These are phyloP conservation scores for Acacia melanoxylon DNA, from an alignment of 306 rosid genomes.

Conservation along the genomic window DNA sequence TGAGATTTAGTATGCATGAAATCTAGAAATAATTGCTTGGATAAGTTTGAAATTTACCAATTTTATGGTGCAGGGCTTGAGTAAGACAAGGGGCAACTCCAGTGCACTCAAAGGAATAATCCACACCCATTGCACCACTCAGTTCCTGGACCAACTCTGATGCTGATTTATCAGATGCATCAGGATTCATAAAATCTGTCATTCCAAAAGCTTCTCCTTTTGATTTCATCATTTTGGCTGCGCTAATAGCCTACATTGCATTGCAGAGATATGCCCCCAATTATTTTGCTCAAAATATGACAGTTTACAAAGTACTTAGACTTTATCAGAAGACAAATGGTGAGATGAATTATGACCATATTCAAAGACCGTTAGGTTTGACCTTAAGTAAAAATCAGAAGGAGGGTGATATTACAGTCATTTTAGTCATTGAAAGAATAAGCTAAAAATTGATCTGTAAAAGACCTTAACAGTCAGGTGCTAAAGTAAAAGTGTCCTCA, in stretches of 20 bases:
- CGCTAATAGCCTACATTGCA: conserved; percentile 42
- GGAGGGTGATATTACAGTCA: not conserved
- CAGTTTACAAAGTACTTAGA: too few relatives aligned
- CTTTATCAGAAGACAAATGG: not conserved
- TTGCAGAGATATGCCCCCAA: not conserved
- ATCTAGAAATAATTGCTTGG: not conserved
- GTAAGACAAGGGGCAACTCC: conserved; percentile 38
- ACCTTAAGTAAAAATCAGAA: not conserved
- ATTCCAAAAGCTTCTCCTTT: conserved; percentile 53
- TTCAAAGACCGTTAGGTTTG: not conserved
- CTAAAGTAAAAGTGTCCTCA: not conserved
- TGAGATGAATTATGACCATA: not conserved
- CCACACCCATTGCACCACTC: conserved; percentile 58
- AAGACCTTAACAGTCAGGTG: not conserved
- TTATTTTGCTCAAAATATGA: too few relatives aligned
- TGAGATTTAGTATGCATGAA: not conserved
- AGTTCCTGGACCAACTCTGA: conserved; percentile 42
- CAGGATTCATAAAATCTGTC: conserved; percentile 49
- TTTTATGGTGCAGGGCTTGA: conserved; percentile 55
- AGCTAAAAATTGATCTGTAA: not conserved
- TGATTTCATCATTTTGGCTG: conserved; percentile 38
- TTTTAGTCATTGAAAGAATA: not conserved
- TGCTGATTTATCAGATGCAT: conserved; percentile 28
- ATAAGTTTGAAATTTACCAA: conserved; percentile 23
- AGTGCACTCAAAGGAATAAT: conserved; percentile 59